phyloP scores from a whole-genome alignment of 1,284 basidiomycete species.

The Cutaneotrichosporon cavernicola region DNA sequence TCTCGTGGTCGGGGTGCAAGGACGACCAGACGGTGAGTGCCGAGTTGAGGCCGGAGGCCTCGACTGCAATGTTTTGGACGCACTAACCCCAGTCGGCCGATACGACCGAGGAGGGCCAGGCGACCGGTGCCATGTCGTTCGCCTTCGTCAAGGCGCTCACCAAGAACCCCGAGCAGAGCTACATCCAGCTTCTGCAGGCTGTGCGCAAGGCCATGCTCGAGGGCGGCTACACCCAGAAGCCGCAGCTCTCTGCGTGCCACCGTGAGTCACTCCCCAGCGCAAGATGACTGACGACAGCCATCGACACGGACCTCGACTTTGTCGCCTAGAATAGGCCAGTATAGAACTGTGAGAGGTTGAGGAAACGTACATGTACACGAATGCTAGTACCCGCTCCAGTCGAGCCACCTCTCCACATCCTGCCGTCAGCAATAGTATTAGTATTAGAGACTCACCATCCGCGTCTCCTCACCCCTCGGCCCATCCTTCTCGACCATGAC shows the following conservation, averaged over 20 bases:
- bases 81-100: conserved; percentile 61
- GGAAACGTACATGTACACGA: background rate
- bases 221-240: conserved; percentile 79
- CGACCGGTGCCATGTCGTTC: conserved; percentile 83
- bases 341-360: conserved; percentile 11
- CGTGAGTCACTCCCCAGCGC: background rate
- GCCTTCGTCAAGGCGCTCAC: conserved; percentile 69
- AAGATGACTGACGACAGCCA: conserved; percentile 23
- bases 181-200: conserved; percentile 69
- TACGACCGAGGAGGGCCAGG: conserved; percentile 72
- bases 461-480: conserved; percentile 35
- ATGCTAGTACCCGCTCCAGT: conserved; percentile 45
- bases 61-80: background rate
- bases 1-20: conserved; percentile 80
- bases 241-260: conserved; percentile 60
- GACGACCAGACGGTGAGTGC: conserved; percentile 70
- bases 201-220: conserved; percentile 59
- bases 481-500: conserved; percentile 36
- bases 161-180: conserved; percentile 70
- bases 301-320: conserved; percentile 40
- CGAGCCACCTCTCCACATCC: conserved; percentile 53
- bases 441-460: conserved; percentile 39
- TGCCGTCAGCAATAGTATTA: too few relatives aligned
- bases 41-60: background rate
- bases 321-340: conserved; percentile 39